phyloP scores from a whole-genome alignment of 768 basidiomycete species.

The Auriscalpium orientale region DNA sequence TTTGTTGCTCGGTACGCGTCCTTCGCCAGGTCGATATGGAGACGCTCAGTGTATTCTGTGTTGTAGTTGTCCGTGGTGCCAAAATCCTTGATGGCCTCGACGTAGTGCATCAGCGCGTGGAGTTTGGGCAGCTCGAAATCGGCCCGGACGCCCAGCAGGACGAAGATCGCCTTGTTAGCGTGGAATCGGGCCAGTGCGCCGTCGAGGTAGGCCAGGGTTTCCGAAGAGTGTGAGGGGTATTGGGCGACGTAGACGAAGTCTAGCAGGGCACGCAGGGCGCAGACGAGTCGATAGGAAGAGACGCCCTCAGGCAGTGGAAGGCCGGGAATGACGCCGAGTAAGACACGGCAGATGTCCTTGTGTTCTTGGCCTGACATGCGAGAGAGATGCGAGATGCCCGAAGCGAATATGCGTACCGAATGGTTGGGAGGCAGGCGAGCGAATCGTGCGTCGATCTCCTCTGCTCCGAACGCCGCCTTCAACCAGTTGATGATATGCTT shows the following conservation, averaged over 20 bases:
- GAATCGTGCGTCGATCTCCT: constrained; percentile 27
- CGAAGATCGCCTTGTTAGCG: neutral
- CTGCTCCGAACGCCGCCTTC: constrained; percentile 5
- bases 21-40: neutral
- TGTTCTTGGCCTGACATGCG: constrained; percentile 37
- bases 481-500: neutral
- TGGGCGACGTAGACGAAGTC: neutral
- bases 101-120: neutral
- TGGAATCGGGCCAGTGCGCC: neutral
- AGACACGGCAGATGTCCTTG: constrained; percentile 22
- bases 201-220: neutral
- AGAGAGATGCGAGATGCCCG: constrained; percentile 26
- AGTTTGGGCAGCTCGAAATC: neutral
- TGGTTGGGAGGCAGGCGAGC: constrained; percentile 25
- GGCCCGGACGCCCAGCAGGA: neutral
- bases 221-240: neutral
- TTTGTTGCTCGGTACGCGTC: neutral
- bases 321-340: neutral
- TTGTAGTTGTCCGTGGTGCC: neutral
- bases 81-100: neutral
- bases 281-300: neutral
- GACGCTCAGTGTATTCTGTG: neutral
- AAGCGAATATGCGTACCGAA: constrained; percentile 23
- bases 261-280: neutral
- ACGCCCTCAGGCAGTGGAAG: neutral